Percentiles rank a stretch among this genome's conserved stretches.
These are phyloP conservation scores for Trichoderma koningii DNA, from an alignment of 2,329 filamentous ascomycete species.

Conservation along the genomic window DNA sequence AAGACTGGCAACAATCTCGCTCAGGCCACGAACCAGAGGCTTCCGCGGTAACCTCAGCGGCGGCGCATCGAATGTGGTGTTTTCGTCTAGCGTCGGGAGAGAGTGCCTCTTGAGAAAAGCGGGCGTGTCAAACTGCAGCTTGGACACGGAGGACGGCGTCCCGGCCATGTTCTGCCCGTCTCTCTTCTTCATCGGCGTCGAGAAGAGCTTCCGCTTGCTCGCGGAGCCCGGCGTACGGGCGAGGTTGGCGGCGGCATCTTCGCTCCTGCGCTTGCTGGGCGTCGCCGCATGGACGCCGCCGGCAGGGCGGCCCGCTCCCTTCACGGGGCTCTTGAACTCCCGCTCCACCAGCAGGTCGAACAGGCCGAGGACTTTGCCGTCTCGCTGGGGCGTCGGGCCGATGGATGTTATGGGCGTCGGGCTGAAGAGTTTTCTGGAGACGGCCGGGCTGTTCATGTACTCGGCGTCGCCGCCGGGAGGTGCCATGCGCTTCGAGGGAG, in stretches of 20 bases:
- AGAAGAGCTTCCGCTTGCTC: constrained; percentile 65
- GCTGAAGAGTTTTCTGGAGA: constrained; percentile 61
- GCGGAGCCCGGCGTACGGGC: constrained; percentile 56
- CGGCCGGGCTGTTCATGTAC: constrained; percentile 57
- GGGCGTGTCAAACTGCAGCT: constrained; percentile 67
- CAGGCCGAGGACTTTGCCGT: constrained; percentile 74
- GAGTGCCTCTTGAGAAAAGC: constrained; percentile 62
- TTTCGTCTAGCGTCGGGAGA: constrained; percentile 59
- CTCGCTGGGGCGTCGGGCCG: constrained; percentile 77
- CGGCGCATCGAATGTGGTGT: constrained; percentile 51
- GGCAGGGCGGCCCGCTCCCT: constrained; percentile 34
- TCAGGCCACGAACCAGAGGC: constrained; percentile 68
- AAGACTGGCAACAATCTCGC: constrained; percentile 71
- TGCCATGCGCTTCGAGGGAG: constrained; percentile 47
- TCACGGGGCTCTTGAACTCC: constrained; percentile 53
- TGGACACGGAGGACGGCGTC: constrained; percentile 56
- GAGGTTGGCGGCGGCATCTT: constrained; percentile 39
- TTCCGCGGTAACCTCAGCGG: constrained; percentile 59
- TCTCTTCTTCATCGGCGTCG: constrained; percentile 62
- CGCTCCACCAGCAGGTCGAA: constrained; percentile 68
- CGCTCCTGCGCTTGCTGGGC: constrained; percentile 49
- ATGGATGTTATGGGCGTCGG: constrained; percentile 62
- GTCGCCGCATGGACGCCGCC: constrained; percentile 45
- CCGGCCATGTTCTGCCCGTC: constrained; percentile 43
- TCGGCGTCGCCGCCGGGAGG: constrained; percentile 42